phyloP scores from a whole-genome alignment of 1,139 yeast genomes.

The Wickerhamomyces sp. region DNA sequence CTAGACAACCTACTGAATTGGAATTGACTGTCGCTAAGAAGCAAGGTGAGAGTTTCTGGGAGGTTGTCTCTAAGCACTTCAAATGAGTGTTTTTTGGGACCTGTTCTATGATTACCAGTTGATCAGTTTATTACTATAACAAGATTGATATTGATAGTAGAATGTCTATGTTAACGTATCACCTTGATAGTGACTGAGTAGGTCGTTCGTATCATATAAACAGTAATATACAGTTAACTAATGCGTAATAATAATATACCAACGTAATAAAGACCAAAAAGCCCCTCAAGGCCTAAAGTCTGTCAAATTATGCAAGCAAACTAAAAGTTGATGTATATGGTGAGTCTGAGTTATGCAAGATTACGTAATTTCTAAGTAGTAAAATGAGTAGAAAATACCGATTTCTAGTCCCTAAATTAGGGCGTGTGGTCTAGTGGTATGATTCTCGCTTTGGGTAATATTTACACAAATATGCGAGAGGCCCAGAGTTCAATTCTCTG shows the following conservation, averaged over 20 bases:
- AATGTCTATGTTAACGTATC: too few relatives aligned
- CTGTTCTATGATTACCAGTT: background rate
- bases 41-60: constrained; percentile 12
- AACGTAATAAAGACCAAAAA: too few relatives aligned
- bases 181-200: too few relatives aligned
- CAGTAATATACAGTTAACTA: too few relatives aligned
- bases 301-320: too few relatives aligned
- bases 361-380: background rate
- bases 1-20: constrained; percentile 9
- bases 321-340: background rate
- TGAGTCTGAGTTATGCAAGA: too few relatives aligned
- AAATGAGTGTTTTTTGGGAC: too few relatives aligned
- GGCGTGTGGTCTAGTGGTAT: constrained; percentile 24
- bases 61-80: constrained; percentile 5
- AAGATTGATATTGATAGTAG: too few relatives aligned
- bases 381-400: background rate
- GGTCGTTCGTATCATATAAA: too few relatives aligned
- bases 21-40: constrained; percentile 9
- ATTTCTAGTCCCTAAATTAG: constrained; percentile 1
- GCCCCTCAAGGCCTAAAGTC: too few relatives aligned
- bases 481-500: constrained; percentile 20
- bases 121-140: background rate
- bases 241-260: too few relatives aligned
- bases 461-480: constrained; percentile 15
- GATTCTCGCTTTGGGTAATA: constrained; percentile 22